Base-by-base conservation (phyloP, 1,284 basidiomycete genomes). In the Neonothopanus nambi region DNA sequence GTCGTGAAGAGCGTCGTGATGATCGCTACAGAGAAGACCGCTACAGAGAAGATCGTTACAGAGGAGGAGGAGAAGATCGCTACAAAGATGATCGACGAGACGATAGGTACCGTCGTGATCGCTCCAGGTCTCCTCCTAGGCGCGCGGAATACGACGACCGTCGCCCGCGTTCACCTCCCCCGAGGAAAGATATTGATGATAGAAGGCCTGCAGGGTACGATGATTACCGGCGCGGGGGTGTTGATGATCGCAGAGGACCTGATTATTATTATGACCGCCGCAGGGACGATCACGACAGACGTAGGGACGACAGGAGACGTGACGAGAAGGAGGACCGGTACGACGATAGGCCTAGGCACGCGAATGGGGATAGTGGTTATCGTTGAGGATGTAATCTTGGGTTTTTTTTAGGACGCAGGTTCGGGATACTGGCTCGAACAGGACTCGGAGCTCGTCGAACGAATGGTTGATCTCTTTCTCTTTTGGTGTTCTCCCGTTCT, bases 151-250 rank as follows among this genome's bases (percentile, higher is more conserved):
- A 78, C 58, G 87, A 89, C 63, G 85, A 85, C 71, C 84, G 86
- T 78, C 86, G 84, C 66, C 75, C 82, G 76, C 85, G 87, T 80
- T 90, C 88, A 76, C 84, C 87, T 63, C 86, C 87, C 68, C 78
- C 82, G 51, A 79, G 76, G 76, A 85, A 84, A 79, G 85, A 89
- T 64, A 71, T 73, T 71, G 86, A 89, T 75, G 88, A 90, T 70
- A 84, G 76, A 79, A 86, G 84, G 79, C 80, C 85, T 84, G 82
- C 84, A 85, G 87, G 87, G 84, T 89, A 87, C 82, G 87, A 89
- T 82, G 84, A 87, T 78, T 76, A 81, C 69, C 82, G 87, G 70
- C 82, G 86, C 73, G 84, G 85, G 68, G 82, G 80, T 68, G 78
- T 82, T 82, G 83, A 87, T 85, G 82, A 85, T 72, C 82, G 82